Evolutionary conservation across 306 rosid species (phyloP), one percentile per base, ranked within the genome.

Genomic region (Acacia crassicarpa): DNA sequence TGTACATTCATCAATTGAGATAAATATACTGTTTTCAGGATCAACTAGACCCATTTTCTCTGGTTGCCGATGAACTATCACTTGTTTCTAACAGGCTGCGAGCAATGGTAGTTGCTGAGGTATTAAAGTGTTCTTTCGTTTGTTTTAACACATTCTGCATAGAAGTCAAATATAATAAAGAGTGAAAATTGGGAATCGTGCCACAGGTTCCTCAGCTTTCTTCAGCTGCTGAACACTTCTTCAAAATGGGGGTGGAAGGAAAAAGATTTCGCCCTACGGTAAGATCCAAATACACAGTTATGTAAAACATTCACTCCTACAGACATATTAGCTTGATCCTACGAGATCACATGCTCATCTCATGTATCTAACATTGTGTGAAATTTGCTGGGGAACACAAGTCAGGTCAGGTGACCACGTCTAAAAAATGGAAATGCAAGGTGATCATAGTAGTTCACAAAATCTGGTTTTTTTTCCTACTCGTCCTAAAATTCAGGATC

Each of bases 221-320:
- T 63, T 90, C 93, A 4, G 95, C 97, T 81, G 99, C 99, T 74
- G 99, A 95, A 76, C 90, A 95, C 86, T 90, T 95, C 83, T 93
- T 95, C 87, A 95, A 90, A 86, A 82, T 93, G 91, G 99, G 98
- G 46, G 97, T 93, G 67, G 98, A 95, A 85, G 98, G 98, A 76
- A 95, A 95, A 80, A 89, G 98, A 83, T 93, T 95, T 83, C 98
- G 98, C 71, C 98, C 98, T 20, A 93, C 98, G 82, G 98, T 95
- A 92, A 85, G 89, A 67, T 77, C 30, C 65, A 58, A 20, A 6
- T 58, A 30, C 22, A 35, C 8, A 59, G 17, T 61, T 11, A 11
- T 22, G 33, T 22, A 61, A 61, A 61, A 61, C 67, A 61, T 61
- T 61, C 67, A 61, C 35, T 61, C 8, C 35, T 61, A 0, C 6